Conservation (phyloP, 805 yeast genomes). For the Metschnikowia baotianmanensis region DNA sequence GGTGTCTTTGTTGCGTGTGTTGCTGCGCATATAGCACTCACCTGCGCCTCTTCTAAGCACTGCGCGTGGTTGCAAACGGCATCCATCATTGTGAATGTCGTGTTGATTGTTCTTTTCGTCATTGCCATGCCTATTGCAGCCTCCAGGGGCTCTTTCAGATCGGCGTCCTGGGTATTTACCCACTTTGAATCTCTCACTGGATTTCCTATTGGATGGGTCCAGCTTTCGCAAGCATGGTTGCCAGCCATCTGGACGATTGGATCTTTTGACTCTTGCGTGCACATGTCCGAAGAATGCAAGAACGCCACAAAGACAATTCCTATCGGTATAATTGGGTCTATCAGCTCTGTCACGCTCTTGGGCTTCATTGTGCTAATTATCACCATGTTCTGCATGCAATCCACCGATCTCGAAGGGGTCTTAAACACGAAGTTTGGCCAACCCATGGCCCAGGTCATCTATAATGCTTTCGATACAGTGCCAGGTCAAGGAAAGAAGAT, state of each 20-base stretch:
- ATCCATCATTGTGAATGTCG: conserved; percentile 54
- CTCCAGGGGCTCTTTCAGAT: conserved; percentile 36
- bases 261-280: conserved; percentile 69
- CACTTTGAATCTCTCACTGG: conserved; percentile 47
- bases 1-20: conserved; percentile 67
- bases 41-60: conserved; percentile 55
- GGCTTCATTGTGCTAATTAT: conserved; percentile 59
- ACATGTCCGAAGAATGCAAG: conserved; percentile 68
- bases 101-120: conserved; percentile 50
- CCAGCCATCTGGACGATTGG: conserved; percentile 77
- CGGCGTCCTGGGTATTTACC: conserved; percentile 55
- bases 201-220: conserved; percentile 61
- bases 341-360: conserved; percentile 52
- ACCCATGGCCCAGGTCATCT: conserved; percentile 64
- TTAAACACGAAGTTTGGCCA: conserved; percentile 40
- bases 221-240: conserved; percentile 48
- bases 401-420: conserved; percentile 30
- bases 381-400: conserved; percentile 53
- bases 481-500: conserved; percentile 48
- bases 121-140: conserved; percentile 68
- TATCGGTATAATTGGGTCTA: conserved; percentile 59
- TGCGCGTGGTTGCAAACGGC: conserved; percentile 59
- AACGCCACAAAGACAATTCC: conserved; percentile 65
- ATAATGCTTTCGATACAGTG: conserved; percentile 45
- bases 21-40: conserved; percentile 48